Percentiles rank a stretch among this genome's conserved stretches.
Conservation (phyloP, 2,329 filamentous ascomycete species). For the Trichophyton rubrum region DNA sequence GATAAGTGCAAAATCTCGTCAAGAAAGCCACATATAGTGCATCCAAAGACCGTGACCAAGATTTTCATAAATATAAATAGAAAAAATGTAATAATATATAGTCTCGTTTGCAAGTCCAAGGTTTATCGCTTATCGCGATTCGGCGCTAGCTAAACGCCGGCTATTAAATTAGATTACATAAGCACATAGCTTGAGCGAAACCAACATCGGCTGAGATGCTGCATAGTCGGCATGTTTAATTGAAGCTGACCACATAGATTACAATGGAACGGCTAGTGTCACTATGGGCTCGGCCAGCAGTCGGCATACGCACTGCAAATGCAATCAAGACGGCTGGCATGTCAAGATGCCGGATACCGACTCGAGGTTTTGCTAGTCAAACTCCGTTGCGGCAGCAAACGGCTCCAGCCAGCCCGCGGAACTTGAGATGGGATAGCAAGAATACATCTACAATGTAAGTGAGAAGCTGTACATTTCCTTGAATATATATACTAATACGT, state of each 20-base stretch:
- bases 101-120: too few relatives aligned
- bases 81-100: too few relatives aligned
- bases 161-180: neutral
- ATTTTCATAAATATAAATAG: too few relatives aligned
- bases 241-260: neutral
- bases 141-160: too few relatives aligned
- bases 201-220: neutral
- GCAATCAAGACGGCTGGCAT: neutral
- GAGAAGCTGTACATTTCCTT: neutral
- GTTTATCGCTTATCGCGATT: neutral
- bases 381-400: slow-evolving; percentile 6
- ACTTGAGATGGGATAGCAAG: slow-evolving; percentile 30
- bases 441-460: slow-evolving; percentile 45
- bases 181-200: neutral
- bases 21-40: too few relatives aligned
- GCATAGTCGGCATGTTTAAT: neutral
- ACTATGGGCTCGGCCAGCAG: neutral
- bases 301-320: neutral
- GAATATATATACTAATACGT: neutral
- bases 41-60: too few relatives aligned
- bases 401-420: slow-evolving; percentile 4
- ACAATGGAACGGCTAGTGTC: neutral
- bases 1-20: too few relatives aligned
- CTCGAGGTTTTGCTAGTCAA: slow-evolving; percentile 7
- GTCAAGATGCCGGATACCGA: neutral